These are phyloP conservation scores for Ganoderma boninense DNA, from an alignment of 1,284 basidiomycete genomes.

Conservation along the genomic window DNA sequence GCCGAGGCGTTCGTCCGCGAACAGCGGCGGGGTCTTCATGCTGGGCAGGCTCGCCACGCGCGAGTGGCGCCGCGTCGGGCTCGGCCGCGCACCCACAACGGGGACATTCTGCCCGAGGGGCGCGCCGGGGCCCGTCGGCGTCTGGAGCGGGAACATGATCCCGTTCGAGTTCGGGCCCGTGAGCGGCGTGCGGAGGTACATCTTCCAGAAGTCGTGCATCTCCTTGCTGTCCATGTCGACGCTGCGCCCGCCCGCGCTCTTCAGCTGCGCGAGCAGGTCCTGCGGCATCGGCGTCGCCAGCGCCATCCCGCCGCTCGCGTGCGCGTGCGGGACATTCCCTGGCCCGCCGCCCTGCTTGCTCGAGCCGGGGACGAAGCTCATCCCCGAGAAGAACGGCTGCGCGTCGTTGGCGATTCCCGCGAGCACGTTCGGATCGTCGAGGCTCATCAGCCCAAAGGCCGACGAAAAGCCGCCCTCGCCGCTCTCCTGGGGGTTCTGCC, in stretches of 20 bases:
- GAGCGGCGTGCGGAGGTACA: constrained; percentile 76
- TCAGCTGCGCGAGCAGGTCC: constrained; percentile 36
- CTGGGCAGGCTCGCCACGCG: constrained; percentile 73
- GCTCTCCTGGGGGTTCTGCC: constrained; percentile 24
- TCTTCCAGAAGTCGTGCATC: constrained; percentile 76
- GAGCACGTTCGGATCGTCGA: constrained; percentile 72
- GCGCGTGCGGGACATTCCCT: too few relatives aligned
- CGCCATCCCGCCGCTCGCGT: constrained; percentile 20
- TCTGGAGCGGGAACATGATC: constrained; percentile 35
- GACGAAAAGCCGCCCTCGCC: constrained; percentile 63
- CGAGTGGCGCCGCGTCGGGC: constrained; percentile 49
- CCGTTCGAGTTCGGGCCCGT: constrained; percentile 48
- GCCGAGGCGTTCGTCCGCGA: constrained; percentile 26
- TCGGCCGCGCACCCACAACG: constrained; percentile 27
- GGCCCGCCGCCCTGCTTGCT: background rate
- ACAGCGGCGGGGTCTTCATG: constrained; percentile 62
- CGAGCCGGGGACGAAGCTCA: constrained; percentile 29
- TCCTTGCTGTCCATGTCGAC: constrained; percentile 59
- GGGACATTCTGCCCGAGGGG: constrained; percentile 31
- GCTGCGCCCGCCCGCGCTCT: constrained; percentile 43
- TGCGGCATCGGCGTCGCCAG: constrained; percentile 36
- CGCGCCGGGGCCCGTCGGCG: constrained; percentile 39
- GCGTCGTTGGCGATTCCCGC: constrained; percentile 64
- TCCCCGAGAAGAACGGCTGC: constrained; percentile 65
- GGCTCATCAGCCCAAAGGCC: constrained; percentile 74